Evolutionary conservation across 371 early-diverging fungal species (phyloP), one percentile per base, ranked within the genome.

Genomic region (Syncephalis plumigaleata): DNA sequence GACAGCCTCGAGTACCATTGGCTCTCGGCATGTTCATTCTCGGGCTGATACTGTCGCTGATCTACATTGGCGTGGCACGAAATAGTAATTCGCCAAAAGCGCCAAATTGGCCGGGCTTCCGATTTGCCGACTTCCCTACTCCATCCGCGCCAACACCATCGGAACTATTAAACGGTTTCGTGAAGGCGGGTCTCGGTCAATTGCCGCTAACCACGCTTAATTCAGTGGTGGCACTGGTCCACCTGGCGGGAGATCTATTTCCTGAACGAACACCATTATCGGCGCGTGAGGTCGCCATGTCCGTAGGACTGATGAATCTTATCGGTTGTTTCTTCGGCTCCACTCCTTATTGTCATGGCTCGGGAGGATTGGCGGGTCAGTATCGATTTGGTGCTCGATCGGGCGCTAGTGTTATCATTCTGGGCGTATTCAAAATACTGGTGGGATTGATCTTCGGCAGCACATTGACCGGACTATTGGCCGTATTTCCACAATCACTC

Each of bases 321-420:
- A 61, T 83, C 36, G 83, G 81, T 0, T 81, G 81, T 54, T 84
- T 84, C 77, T 83, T 89, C 58, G 90, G 89, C 2, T 77, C 81
- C 3, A 72, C 83, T 57, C 89, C 92, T 2, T 84, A 74, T 54
- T 89, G 87, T 48, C 83, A 80, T 50, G 80, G 86, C 18, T 81
- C 87, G 7, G 92, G 92, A 18, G 92, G 92, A 9, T 62, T 91
- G 26, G 90, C 89, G 13, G 92, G 83, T 9, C 92, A 91, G 59
- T 87, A 88, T 59, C 82, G 87, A 1, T 91, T 89, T 57, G 92
- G 92, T 26, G 90, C 92, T 18, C 76, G 92, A 38, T 69, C 86
- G 0, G 88, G 79, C 47, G 73, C 81, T 13, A 81, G 84, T 38
- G 68, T 89, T 42, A 66, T 84, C 21, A 27, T 87, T 39, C 66